Percentiles rank a stretch among this genome's conserved stretches.
These are phyloP conservation scores for Massarina eburnea DNA, from an alignment of 2,329 filamentous ascomycete genomes.

Conservation along the genomic window DNA sequence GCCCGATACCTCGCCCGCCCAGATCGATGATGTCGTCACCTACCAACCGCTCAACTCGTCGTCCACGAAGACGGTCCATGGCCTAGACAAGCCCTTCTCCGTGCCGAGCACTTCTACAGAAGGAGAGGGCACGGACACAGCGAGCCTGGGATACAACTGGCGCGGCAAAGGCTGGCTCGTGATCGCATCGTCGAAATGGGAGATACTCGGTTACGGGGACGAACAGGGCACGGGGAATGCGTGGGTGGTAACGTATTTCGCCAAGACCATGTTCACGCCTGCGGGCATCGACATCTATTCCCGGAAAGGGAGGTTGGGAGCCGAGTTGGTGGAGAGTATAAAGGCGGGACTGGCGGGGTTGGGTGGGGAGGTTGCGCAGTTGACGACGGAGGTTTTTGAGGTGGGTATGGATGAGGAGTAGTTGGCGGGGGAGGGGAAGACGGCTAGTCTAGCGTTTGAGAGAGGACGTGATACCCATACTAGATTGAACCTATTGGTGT, in stretches of 20 bases:
- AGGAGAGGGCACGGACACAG: constrained; percentile 37
- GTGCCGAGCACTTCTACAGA: constrained; percentile 16
- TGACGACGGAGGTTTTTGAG: constrained; percentile 55
- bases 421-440: neutral
- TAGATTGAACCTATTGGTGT: no score
- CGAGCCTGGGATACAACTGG: constrained; percentile 61
- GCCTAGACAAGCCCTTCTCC: constrained; percentile 60
- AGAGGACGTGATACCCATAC: no score
- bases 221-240: constrained; percentile 48
- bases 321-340: constrained; percentile 60
- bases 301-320: constrained; percentile 59
- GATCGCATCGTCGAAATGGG: constrained; percentile 76
- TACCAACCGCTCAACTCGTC: constrained; percentile 61
- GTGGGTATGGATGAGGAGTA: constrained; percentile 32
- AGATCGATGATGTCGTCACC: constrained; percentile 71
- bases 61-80: constrained; percentile 62
- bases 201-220: constrained; percentile 76
- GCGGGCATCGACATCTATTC: constrained; percentile 81
- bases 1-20: constrained; percentile 24
- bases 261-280: constrained; percentile 78
- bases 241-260: constrained; percentile 85
- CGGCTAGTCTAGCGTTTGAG: neutral
- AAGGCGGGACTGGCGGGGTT: constrained; percentile 56
- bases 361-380: constrained; percentile 54
- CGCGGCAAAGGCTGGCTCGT: constrained; percentile 73